phyloP scores from a whole-genome alignment of 176 grass and related monocot species.

The Leersia perrieri region DNA sequence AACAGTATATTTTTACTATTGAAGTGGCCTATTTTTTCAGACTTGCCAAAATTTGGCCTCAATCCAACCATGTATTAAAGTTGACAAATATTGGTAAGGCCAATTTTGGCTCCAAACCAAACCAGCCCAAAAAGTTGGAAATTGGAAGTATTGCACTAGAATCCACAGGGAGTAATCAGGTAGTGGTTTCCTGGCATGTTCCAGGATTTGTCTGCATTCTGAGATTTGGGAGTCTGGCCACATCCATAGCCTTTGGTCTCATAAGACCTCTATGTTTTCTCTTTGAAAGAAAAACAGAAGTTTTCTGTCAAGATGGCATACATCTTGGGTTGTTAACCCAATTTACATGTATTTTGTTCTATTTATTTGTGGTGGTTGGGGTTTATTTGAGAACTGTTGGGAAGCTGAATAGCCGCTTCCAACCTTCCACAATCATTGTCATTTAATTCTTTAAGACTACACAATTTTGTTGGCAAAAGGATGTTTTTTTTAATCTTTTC shows the following conservation, averaged over 20 bases:
- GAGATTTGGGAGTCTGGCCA: background rate
- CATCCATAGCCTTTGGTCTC: constrained; percentile 21
- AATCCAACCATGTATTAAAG: too few species aligned
- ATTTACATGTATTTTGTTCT: background rate
- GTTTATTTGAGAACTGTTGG: background rate
- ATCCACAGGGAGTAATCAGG: background rate
- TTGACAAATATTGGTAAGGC: too few species aligned
- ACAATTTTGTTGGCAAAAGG: background rate
- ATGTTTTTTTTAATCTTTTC: background rate
- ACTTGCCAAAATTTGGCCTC: too few species aligned
- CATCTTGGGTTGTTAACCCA: constrained; percentile 6
- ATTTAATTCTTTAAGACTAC: background rate
- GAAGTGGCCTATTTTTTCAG: too few species aligned
- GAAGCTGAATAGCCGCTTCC: background rate
- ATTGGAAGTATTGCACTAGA: background rate
- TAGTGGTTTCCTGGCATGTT: background rate
- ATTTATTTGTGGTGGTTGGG: background rate
- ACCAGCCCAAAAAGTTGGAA: too few species aligned
- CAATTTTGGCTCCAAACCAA: too few species aligned
- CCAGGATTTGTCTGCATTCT: background rate
- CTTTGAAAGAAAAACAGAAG: background rate
- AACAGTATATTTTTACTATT: too few species aligned
- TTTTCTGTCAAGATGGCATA: background rate
- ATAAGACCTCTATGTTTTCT: background rate
- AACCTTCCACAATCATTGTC: background rate